Conservation (phyloP, 805 yeast species). For the Suhomyces emberorum region DNA sequence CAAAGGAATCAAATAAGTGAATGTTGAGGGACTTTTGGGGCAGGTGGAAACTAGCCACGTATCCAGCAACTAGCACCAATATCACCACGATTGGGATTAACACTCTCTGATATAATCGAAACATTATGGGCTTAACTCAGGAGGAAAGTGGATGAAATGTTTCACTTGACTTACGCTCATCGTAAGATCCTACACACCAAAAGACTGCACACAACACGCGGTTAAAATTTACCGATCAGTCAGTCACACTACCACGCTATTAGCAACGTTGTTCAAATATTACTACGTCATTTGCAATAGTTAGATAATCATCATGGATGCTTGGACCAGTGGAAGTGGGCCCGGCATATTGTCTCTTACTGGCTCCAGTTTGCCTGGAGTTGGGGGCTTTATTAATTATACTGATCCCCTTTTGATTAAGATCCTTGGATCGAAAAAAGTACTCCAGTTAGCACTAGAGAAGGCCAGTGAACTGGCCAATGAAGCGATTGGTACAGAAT, state of each 20-base stretch:
- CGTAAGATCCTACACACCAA: too few relatives aligned
- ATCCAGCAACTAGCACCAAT: background rate
- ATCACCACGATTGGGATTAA: conserved; percentile 6
- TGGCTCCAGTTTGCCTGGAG: background rate
- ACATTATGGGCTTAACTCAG: background rate
- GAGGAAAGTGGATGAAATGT: too few relatives aligned
- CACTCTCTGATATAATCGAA: conserved; percentile 5
- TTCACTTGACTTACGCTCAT: too few relatives aligned
- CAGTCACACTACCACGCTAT: background rate
- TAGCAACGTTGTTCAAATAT: too few relatives aligned
- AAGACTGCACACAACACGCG: background rate
- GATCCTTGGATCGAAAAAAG: conserved; percentile 26
- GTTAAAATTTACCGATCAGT: background rate
- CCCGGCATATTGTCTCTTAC: conserved; percentile 8
- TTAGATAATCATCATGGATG: conserved; percentile 26
- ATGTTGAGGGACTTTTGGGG: conserved; percentile 1
- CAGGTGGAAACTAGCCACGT: conserved; percentile 1
- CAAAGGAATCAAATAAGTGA: conserved; percentile 7
- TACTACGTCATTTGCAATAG: too few relatives aligned
- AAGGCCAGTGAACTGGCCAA: background rate
- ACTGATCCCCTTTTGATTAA: conserved; percentile 27
- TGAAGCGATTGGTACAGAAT: background rate
- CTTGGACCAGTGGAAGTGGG: conserved; percentile 16
- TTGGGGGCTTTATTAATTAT: conserved; percentile 12
- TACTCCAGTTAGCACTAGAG: conserved; percentile 18